Evolutionary conservation across 2,329 filamentous ascomycete species (phyloP).

Genomic region (Trichoderma semiorbis): DNA sequence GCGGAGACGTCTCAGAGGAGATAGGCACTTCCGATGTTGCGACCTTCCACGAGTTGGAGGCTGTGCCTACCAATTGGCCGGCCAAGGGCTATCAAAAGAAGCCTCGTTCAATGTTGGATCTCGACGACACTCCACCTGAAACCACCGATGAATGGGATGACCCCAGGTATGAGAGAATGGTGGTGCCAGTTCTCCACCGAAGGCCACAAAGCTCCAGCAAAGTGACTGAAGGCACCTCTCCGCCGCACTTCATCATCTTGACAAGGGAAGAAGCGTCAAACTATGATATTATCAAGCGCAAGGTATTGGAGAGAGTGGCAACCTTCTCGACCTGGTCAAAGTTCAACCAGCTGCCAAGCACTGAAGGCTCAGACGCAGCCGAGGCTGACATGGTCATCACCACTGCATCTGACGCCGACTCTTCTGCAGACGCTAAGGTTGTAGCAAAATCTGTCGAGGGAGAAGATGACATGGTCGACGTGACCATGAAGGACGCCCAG

Average conservation of each 20-base stretch:
- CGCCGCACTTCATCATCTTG: conserved; percentile 71
- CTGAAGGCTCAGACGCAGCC: conserved; percentile 47
- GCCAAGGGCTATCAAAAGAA: conserved; percentile 46
- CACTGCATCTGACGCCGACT: conserved; percentile 60
- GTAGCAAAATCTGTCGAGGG: conserved; percentile 77
- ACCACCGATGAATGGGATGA: conserved; percentile 52
- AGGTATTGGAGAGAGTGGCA: conserved; percentile 71
- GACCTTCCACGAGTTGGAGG: conserved; percentile 73
- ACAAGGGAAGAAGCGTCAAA: conserved; percentile 65
- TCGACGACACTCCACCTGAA: conserved; percentile 36
- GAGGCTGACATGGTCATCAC: conserved; percentile 69
- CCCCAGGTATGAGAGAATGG: conserved; percentile 59
- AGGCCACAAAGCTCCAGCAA: conserved; percentile 34
- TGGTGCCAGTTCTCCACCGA: conserved; percentile 70
- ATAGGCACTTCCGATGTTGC: conserved; percentile 65
- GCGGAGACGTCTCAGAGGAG: conserved; percentile 63
- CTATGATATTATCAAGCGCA: conserved; percentile 72
- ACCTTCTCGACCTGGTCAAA: conserved; percentile 71
- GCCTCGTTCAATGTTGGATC: conserved; percentile 50
- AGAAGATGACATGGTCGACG: conserved; percentile 86
- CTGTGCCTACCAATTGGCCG: conserved; percentile 73
- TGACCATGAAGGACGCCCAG: conserved; percentile 72
- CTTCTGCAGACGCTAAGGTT: conserved; percentile 66
- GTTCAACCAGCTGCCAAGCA: conserved; percentile 51
- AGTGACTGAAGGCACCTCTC: conserved; percentile 32